Evolutionary conservation across 345 rosid species (phyloP), one percentile per base, ranked within the genome.

Genomic region (Eucalyptus marginata): DNA sequence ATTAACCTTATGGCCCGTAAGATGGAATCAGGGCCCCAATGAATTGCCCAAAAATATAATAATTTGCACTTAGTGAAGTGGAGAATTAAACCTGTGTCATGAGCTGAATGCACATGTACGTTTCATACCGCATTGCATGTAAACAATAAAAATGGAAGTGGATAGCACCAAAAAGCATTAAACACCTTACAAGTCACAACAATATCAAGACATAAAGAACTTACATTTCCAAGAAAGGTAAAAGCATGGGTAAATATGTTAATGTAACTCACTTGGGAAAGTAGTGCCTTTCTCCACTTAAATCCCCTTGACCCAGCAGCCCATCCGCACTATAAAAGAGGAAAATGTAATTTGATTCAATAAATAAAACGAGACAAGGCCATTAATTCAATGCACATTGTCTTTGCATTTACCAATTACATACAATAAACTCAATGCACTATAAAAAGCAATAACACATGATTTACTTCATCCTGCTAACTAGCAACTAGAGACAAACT

Each of bases 251-350:
- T 29, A 84, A 50, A 83, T 20, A 29, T 44, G 81, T 47, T 86
- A 50, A 86, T 36, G 36, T 44, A 58, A 62, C 96, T 96, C 91
- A 97, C 99, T 89, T 89, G 64, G 98, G 99, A 94, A 95, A 96
- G 93, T 96, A 95, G 86, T 83, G 91, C 92, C 91, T 94, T 56
- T 44, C 89, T 81, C 8, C 92, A 89, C 85, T 90, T 86, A 91
- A 87, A 89, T 92, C 92, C 43, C 88, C 92, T 91, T 89, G 97
- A 92, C 93, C 92, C 86, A 92, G 89, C 88, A 90, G 91, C 66
- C 52, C 87, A 56, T 89, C 91, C 89, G n/a, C 90, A 87, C 99
- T 96, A 91, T 90, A 90, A 54, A 58, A 24, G 36, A 49, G 47
- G 44, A 92, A 88, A 87, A 92, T 59, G 90, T 15, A 83, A 84